A percentile compares a stretch with the other conserved stretches of the same genome.
phyloP scores from a whole-genome alignment of 1,284 basidiomycete species.

The Sparassis latifolia region DNA sequence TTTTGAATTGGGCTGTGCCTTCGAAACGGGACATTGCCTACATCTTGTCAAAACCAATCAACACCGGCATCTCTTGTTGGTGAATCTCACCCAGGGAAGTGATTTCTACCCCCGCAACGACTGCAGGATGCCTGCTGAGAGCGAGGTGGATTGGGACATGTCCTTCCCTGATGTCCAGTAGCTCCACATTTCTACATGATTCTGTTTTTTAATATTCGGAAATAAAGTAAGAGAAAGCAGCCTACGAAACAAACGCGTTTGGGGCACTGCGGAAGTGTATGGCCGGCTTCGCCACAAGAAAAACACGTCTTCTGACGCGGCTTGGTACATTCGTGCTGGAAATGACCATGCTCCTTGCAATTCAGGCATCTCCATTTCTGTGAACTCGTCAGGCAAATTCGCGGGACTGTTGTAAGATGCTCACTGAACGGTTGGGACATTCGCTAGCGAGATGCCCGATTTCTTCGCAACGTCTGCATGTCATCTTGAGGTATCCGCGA shows the following conservation, averaged over 20 bases:
- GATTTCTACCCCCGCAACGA: neutral
- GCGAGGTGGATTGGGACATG: neutral
- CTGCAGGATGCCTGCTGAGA: neutral
- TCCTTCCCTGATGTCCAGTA: neutral
- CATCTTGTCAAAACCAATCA: neutral
- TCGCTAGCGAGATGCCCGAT: slow-evolving; percentile 1
- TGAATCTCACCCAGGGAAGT: neutral
- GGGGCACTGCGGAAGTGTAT: neutral
- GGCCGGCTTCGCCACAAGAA: slow-evolving; percentile 1
- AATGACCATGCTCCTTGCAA: neutral
- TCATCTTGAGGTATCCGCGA: slow-evolving; percentile 1
- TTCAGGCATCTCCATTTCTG: slow-evolving; percentile 1
- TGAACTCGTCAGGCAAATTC: neutral
- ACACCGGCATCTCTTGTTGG: neutral
- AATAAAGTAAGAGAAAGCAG: neutral
- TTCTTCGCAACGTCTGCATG: slow-evolving; percentile 2
- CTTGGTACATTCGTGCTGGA: neutral
- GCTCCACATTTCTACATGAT: neutral
- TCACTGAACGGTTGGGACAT: slow-evolving; percentile 1
- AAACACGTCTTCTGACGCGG: neutral
- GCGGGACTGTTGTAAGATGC: neutral
- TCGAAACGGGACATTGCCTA: neutral
- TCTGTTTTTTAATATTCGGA: neutral
- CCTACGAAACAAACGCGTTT: neutral
- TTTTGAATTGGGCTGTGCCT: neutral